phyloP scores from a whole-genome alignment of 108 stramenopile species.

The Fragilariopsis cylindrus region DNA sequence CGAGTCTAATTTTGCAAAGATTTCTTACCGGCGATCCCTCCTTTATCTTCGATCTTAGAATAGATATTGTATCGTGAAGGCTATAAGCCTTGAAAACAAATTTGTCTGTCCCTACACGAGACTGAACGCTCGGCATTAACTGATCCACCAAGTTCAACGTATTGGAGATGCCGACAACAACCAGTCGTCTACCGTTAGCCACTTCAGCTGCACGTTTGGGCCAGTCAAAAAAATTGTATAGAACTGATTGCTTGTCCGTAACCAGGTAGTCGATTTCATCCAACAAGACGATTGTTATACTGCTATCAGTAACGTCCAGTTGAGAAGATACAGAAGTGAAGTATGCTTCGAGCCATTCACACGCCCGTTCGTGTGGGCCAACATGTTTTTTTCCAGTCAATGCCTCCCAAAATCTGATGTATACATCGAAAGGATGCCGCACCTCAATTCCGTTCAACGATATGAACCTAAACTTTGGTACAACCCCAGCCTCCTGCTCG shows the following conservation, averaged over 20 bases:
- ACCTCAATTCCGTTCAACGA: constrained; percentile 88
- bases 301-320: constrained; percentile 5
- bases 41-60: constrained; percentile 66
- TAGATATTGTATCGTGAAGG: constrained; percentile 48
- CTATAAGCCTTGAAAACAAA: constrained; percentile 68
- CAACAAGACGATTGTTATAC: constrained; percentile 73
- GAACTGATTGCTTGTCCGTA: constrained; percentile 88
- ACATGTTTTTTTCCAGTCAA: constrained; percentile 54
- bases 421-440: constrained; percentile 79
- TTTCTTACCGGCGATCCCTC: constrained; percentile 46
- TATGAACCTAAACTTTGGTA: constrained; percentile 74
- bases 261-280: constrained; percentile 99
- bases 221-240: constrained; percentile 99
- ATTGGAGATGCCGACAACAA: constrained; percentile 97
- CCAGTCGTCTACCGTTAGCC: constrained; percentile 41
- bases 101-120: constrained; percentile 67
- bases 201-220: constrained; percentile 53
- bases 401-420: constrained; percentile 77
- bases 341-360: constrained; percentile 53
- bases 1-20: not conserved
- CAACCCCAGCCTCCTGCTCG: constrained; percentile 54
- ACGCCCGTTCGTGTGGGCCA: constrained; percentile 57
- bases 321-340: constrained; percentile 38
- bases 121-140: constrained; percentile 78
- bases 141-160: constrained; percentile 96